phyloP scores from a whole-genome alignment of 305 asterid genomes.

The Salvia sclarea region DNA sequence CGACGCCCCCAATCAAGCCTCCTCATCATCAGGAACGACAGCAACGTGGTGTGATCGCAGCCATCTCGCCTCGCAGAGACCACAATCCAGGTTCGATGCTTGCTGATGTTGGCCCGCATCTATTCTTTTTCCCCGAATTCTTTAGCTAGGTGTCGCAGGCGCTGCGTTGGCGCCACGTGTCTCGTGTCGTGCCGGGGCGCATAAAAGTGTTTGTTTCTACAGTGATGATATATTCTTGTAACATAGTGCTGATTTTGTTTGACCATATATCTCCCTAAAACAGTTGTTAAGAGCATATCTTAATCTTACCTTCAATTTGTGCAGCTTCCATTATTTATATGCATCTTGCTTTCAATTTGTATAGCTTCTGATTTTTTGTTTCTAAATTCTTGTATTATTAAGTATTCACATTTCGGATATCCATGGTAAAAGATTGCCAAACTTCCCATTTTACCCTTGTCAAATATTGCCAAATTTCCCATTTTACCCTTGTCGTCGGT shows the following conservation, averaged over 20 bases:
- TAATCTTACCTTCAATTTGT: conserved; percentile 3
- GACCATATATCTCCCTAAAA: conserved; percentile 13
- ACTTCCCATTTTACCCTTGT: too few species aligned
- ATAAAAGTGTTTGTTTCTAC: conserved; percentile 11
- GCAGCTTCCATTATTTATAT: conserved; percentile 10
- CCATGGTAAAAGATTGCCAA: too few species aligned
- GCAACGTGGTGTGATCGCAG: background rate
- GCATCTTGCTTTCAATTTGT: background rate
- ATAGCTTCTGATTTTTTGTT: background rate
- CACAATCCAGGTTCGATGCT: conserved; percentile 21
- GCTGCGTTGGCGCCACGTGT: background rate
- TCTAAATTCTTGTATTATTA: background rate
- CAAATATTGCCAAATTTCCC: too few species aligned
- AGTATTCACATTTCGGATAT: too few species aligned
- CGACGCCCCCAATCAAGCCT: conserved; percentile 11
- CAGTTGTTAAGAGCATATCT: background rate
- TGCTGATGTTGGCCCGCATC: conserved; percentile 12
- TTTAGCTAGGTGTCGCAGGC: conserved; percentile 29
- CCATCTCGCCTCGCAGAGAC: background rate
- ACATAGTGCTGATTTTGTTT: conserved; percentile 27
- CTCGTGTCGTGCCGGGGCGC: conserved; percentile 17
- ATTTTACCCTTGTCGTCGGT: too few species aligned
- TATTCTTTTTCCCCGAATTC: conserved; percentile 18
- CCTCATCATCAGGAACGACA: background rate
- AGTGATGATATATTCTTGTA: conserved; percentile 18